Base-by-base conservation (phyloP, 768 basidiomycete genomes). In the Sarcomyxa edulis region DNA sequence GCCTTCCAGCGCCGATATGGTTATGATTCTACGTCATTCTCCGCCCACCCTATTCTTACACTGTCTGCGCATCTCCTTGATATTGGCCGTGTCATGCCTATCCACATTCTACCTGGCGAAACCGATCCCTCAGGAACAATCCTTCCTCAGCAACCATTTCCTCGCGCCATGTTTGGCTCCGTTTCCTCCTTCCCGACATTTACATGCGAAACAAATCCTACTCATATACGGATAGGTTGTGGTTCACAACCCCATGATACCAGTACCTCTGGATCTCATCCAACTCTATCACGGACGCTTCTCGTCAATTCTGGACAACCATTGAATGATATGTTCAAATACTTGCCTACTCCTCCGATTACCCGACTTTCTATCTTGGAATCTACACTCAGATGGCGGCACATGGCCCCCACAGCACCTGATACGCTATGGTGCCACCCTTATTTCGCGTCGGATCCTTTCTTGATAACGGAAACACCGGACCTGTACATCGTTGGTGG, bases 391-490 rank as follows among this genome's bases (percentile, higher is more conserved):
- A 76, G 71, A 49, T 99, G 95, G 96, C 69, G 93, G 42, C 95
- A 98, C 64, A 79, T 96, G 58, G 93, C 96, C n/a, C 96, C 96
- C 3, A 98, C 96, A 6, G 95, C 95, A 18, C 96, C 96, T 19
- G 96, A 99, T 60, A 99, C 96, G 1, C 72, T 99, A 3, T 97
- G 93, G 93, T 97, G 96, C 51, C 94, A 97, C 58, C 96, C 96
- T 12, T 98, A 85, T 65, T 77, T 85, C 35, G 69, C 76, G 20
- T 65, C 68, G 12, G 96, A 99, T 54, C 96, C 96, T 0, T 99
- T 99, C 62, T 69, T 96, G 40, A 71, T 99, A 22, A 50, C 64
- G n/a, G 73, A 82, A 53, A 84, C 90, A 7, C 96, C 96, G 11
- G 80, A 96, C 54, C 60, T 98, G 20, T 98, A 97, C 58, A 69